These are phyloP conservation scores for Oryza rufipogon DNA, from an alignment of 176 grass and related monocot species.

Conservation along the genomic window DNA sequence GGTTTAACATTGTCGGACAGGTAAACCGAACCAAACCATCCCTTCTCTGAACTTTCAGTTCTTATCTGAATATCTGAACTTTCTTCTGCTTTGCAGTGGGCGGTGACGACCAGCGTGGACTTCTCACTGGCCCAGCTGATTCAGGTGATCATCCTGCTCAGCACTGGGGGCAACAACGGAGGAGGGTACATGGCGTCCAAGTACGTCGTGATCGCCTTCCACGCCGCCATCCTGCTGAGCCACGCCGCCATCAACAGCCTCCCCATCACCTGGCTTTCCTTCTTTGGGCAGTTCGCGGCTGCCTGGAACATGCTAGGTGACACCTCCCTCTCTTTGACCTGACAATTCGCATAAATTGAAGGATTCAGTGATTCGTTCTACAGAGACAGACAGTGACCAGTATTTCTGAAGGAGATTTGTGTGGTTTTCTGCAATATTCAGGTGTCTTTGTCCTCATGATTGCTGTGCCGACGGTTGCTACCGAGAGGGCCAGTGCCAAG, in stretches of 20 bases:
- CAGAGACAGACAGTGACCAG: neutral
- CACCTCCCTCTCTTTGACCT: constrained; percentile 19
- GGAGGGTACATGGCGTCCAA: constrained; percentile 91
- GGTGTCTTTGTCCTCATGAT: constrained; percentile 87
- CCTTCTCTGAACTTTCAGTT: neutral
- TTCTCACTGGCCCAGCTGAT: constrained; percentile 87
- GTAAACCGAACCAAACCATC: constrained; percentile 40
- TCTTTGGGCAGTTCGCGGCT: constrained; percentile 87
- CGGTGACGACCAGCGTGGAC: constrained; percentile 89
- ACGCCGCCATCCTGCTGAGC: constrained; percentile 75
- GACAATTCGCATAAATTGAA: neutral
- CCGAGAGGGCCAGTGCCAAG: constrained; percentile 73
- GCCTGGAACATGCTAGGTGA: constrained; percentile 88
- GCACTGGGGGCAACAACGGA: constrained; percentile 74
- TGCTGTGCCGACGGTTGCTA: constrained; percentile 70
- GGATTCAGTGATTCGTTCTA: neutral
- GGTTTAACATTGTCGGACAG: constrained; percentile 98
- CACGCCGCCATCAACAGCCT: constrained; percentile 94
- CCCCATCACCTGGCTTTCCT: constrained; percentile 73
- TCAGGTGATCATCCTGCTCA: constrained; percentile 89
- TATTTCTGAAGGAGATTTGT: neutral
- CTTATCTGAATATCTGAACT: neutral
- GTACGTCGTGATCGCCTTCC: constrained; percentile 84
- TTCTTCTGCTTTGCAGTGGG: constrained; percentile 64
- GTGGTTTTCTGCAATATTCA: constrained; percentile 15